Conservation (phyloP, 2,329 filamentous ascomycete species). For the Pseudogymnoascus sp. region DNA sequence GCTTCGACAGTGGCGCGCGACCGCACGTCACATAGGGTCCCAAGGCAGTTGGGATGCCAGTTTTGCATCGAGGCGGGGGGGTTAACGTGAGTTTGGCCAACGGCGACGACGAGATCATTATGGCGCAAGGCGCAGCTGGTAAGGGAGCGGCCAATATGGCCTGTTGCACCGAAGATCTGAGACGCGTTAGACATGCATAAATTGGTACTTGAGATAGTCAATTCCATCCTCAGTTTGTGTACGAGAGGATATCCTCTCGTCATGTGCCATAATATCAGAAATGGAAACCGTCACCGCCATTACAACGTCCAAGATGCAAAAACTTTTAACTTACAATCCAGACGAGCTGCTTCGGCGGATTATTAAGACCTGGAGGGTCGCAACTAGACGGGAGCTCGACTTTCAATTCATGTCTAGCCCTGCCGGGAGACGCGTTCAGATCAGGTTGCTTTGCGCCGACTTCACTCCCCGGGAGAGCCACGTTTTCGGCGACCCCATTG, state of each 20-base stretch:
- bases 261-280: background rate
- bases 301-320: background rate
- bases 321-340: slow-evolving; percentile 65
- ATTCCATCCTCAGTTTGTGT: background rate
- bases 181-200: slow-evolving; percentile 11
- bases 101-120: slow-evolving; percentile 77
- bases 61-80: slow-evolving; percentile 63
- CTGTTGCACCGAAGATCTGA: slow-evolving; percentile 90
- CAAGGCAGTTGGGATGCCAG: slow-evolving; percentile 65
- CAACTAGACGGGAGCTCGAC: slow-evolving; percentile 72
- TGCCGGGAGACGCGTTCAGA: background rate
- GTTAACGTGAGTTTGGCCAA: slow-evolving; percentile 76
- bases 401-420: slow-evolving; percentile 24
- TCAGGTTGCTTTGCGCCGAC: background rate
- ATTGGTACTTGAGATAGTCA: background rate
- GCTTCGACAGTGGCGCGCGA: slow-evolving; percentile 68
- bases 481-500: background rate
- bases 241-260: background rate
- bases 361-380: slow-evolving; percentile 68
- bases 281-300: background rate
- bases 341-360: slow-evolving; percentile 66
- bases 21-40: slow-evolving; percentile 83
- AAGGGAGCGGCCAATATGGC: slow-evolving; percentile 88
- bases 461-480: background rate
- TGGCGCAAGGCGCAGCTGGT: slow-evolving; percentile 74